Conservation (phyloP, 106 monocot genomes). For the Vanilla planifolia region DNA sequence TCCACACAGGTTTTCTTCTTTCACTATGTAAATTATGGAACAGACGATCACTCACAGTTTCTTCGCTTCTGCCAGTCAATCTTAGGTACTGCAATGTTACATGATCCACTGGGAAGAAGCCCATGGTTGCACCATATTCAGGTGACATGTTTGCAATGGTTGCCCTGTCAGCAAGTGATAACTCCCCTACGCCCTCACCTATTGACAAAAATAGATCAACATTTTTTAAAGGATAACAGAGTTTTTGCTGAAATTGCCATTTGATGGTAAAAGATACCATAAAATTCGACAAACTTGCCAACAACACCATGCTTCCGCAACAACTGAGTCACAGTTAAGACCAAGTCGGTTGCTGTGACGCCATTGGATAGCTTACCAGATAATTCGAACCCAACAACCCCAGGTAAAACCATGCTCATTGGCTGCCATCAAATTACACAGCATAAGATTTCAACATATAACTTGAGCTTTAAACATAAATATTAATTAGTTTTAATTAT, state of each 20-base stretch:
- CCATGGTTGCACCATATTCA: constrained; percentile 98
- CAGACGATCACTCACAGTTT: constrained; percentile 51
- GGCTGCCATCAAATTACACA: constrained; percentile 36
- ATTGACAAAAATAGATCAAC: neutral
- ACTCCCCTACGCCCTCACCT: constrained; percentile 77
- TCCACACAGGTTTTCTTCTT: neutral
- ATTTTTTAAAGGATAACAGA: neutral
- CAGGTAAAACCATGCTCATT: constrained; percentile 97
- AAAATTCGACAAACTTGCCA: constrained; percentile 95
- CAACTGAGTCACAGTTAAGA: constrained; percentile 88
- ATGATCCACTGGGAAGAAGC: constrained; percentile 95
- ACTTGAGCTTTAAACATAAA: neutral
- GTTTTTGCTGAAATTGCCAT: neutral
- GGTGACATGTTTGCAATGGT: constrained; percentile 98
- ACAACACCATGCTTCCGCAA: constrained; percentile 92
- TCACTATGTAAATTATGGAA: neutral
- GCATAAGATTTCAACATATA: neutral
- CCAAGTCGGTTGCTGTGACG: constrained; percentile 88
- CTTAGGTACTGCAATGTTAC: constrained; percentile 79
- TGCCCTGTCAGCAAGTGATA: constrained; percentile 85
- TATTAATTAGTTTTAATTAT: neutral
- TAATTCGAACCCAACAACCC: constrained; percentile 90
- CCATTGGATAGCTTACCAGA: constrained; percentile 69
- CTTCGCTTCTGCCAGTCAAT: constrained; percentile 90
- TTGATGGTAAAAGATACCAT: constrained; percentile 37